Conservation (phyloP, 306 rosid species). For the Quercus alba region DNA sequence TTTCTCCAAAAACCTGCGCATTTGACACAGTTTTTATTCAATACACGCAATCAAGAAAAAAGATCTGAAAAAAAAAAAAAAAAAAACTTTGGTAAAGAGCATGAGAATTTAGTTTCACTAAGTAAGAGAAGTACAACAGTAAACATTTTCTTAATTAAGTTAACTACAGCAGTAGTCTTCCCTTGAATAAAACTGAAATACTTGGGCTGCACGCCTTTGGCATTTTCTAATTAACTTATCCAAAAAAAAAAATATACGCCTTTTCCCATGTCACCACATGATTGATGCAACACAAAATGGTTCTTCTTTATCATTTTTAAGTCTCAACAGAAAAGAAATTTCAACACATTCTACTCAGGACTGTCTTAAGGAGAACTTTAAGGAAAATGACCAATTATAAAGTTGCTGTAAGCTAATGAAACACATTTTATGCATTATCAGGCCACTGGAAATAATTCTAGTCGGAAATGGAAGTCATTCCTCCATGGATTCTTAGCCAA, state of each 20-base stretch:
- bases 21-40: not conserved
- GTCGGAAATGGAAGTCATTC: not conserved
- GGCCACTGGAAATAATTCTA: not conserved
- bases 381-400: not conserved
- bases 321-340: not conserved
- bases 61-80: not conserved
- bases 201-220: too few relatives aligned
- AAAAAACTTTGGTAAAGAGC: not conserved
- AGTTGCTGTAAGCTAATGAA: not conserved
- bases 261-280: too few relatives aligned
- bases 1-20: constrained; percentile 50
- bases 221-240: too few relatives aligned
- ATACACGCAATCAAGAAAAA: not conserved
- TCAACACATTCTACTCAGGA: not conserved
- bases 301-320: too few relatives aligned
- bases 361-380: not conserved
- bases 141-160: not conserved
- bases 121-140: not conserved
- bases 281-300: not conserved
- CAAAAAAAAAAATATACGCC: too few relatives aligned
- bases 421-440: not conserved
- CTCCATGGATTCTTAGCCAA: not conserved
- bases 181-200: not conserved
- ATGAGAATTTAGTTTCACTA: not conserved
- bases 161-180: not conserved